Base-by-base conservation (phyloP, 192 early-diverging fungal species). In the Diversispora eburnea region DNA sequence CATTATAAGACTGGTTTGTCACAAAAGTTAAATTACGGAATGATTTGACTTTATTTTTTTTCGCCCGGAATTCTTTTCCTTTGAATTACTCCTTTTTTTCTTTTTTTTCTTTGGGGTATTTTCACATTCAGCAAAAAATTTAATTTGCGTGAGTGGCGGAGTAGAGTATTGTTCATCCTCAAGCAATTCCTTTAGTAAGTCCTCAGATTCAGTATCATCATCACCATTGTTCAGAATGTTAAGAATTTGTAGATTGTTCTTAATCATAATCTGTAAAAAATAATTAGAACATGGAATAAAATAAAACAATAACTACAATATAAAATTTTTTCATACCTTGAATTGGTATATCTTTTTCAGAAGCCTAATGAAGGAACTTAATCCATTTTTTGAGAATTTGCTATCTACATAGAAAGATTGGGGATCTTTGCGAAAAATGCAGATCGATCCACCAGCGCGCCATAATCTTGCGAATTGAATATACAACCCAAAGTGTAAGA, bases 381-480 rank as follows among this genome's bases (percentile, higher is more conserved):
- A 19, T 56, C 56, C 56, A 2, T 45, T 25, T 59, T 59, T 56
- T 4, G 70, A 72, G 15, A 72, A 72, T 20, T 47, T 72, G 20
- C 70, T 72, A 57, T 45, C 41, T 47, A 72, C 52, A 22, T 72
- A 19, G 19, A n/a, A 48, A 59, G 56, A 72, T 72, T 5, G 43
- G 8, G 70, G 55, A 17, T 72, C 70, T 72, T 72, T 72, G 5
- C 56, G 54, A 47, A 72, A 72, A 47, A 72, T 72, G 0, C 55
- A 59, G 10, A 72, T 72, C n/a, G 70, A 60, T 5, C 70, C 70
- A 46, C 70, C 70, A 46, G 56, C 70, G 19, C 70, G 54, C 70
- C 58, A 72, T 12, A 72, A 59, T 10, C 57, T 72, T 15, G 9
- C 56, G 8, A 72, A 72, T 59, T 72, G 70, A 2, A 72, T 72